phyloP scores from a whole-genome alignment of 2,329 filamentous ascomycete species.

The Gnomoniopsis sp. region DNA sequence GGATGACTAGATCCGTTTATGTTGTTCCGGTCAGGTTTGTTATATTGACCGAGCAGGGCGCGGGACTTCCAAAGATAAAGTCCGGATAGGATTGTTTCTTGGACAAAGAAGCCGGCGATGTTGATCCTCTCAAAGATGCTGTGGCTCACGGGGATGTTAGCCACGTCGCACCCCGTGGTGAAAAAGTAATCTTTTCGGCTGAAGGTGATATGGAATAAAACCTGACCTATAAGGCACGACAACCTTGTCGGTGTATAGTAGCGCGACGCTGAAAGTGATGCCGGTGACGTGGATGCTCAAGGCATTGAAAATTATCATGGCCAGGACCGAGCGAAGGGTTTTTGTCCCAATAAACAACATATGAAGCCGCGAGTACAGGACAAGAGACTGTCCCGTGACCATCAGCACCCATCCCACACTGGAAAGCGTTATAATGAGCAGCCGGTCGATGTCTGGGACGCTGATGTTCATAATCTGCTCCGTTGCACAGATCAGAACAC shows the following conservation, averaged over 20 bases:
- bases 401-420: conserved; percentile 49
- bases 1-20: not conserved
- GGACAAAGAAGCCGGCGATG: conserved; percentile 45
- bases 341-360: conserved; percentile 45
- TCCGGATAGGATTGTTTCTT: conserved; percentile 44
- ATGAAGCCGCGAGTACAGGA: conserved; percentile 54
- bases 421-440: not conserved
- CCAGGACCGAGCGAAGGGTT: conserved; percentile 42
- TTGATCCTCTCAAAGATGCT: conserved; percentile 44
- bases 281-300: conserved; percentile 46
- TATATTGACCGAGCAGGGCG: conserved; percentile 32
- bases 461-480: not conserved
- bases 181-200: not conserved
- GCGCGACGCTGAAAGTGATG: conserved; percentile 45
- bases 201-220: not conserved
- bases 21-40: not conserved
- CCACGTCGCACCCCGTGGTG: not conserved
- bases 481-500: conserved; percentile 2
- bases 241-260: conserved; percentile 24
- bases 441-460: not conserved
- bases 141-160: conserved; percentile 23
- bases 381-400: conserved; percentile 53
- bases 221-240: not conserved
- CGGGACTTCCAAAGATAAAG: conserved; percentile 42
- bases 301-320: conserved; percentile 49